Evolutionary conservation across 768 basidiomycete genomes (phyloP), one percentile per base, ranked within the genome.

Genomic region (Russula sp.): DNA sequence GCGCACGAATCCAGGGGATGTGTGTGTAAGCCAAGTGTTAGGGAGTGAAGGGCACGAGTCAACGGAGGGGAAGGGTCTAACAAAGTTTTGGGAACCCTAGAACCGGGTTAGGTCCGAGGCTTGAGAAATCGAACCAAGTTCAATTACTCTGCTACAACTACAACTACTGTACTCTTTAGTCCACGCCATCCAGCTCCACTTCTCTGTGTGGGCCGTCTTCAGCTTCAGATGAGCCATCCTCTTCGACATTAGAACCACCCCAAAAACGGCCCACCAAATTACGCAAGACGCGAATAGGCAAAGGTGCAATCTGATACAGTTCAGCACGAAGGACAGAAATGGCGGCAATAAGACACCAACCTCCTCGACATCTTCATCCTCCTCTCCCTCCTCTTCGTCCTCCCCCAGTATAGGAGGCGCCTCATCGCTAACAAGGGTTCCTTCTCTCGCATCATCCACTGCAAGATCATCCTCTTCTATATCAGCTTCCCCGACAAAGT

Each of bases 281-380:
- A n/a, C 63, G 64, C 64, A 66, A 42, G 38, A 66, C 65, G 46
- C 65, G 65, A 42, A 66, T 51, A 35, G 63, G 65, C 50, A 65
- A 32, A 20, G 65, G 45, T 6, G 52, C 58, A 13, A 65, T 64
- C 56, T 64, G 46, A 22, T 18, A 46, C 9, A 6, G 20, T 29
- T 65, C 35, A 65, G 60, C 32, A 36, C 18, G 13, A 16, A 42
- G 22, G 29, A 25, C 18, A 43, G 32, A 25, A 64, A 35, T n/a
- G 29, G 36, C 9, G 18, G 41, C 4, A 38, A 39, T 10, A 39
- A 32, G 16, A 45, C 36, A 52, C 61, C 5, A 20, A 65, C 65
- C 49, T 66, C 63, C 20, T 58, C 65, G 10, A 54, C 36, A 0
- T 64, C 63, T 10, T 65, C 65, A 3, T 63, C 61, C 1, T 65